A percentile compares a stretch with the other conserved stretches of the same genome.
Conservation (phyloP, 2,329 filamentous ascomycete genomes). For the Didymella pomorum region DNA sequence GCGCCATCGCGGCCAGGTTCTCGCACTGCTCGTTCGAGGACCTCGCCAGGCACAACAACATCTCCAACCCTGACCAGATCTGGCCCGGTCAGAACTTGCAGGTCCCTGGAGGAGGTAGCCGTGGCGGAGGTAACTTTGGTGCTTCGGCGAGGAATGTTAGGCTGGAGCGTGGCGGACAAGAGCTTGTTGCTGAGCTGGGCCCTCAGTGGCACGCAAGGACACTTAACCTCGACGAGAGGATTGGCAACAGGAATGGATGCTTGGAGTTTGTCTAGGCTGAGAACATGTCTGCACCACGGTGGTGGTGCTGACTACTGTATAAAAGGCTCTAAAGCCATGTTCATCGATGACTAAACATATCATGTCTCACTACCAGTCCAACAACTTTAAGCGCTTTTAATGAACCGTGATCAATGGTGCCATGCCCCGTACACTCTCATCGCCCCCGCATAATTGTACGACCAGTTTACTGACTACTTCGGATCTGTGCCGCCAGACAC, state of each 20-base stretch:
- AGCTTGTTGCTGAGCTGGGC: slow-evolving; percentile 33
- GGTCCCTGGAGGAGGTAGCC: slow-evolving; percentile 31
- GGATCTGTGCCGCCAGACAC: neutral
- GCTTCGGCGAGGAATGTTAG: slow-evolving; percentile 33
- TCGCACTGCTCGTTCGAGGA: slow-evolving; percentile 39
- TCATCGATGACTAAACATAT: neutral
- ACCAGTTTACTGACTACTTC: neutral
- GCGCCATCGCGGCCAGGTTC: slow-evolving; percentile 35
- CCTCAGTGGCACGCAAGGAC: slow-evolving; percentile 33
- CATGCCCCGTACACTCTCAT: neutral
- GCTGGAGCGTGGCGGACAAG: slow-evolving; percentile 33
- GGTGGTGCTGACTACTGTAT: neutral
- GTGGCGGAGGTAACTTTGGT: slow-evolving; percentile 35
- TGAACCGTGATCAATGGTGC: too few relatives aligned
- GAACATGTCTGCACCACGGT: too few relatives aligned
- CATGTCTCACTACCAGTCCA: too few relatives aligned
- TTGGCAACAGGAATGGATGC: slow-evolving; percentile 34
- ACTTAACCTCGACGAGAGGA: slow-evolving; percentile 37
- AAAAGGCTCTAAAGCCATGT: neutral
- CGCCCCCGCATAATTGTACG: neutral
- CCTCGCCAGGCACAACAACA: slow-evolving; percentile 37
- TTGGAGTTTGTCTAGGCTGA: slow-evolving; percentile 31
- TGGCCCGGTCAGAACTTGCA: slow-evolving; percentile 39
- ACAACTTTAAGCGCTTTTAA: too few relatives aligned
- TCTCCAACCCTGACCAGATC: slow-evolving; percentile 38